A percentile compares a stretch with the other conserved stretches of the same genome.
phyloP scores from a whole-genome alignment of 176 grass and related monocot genomes.

The Raddia distichophylla region DNA sequence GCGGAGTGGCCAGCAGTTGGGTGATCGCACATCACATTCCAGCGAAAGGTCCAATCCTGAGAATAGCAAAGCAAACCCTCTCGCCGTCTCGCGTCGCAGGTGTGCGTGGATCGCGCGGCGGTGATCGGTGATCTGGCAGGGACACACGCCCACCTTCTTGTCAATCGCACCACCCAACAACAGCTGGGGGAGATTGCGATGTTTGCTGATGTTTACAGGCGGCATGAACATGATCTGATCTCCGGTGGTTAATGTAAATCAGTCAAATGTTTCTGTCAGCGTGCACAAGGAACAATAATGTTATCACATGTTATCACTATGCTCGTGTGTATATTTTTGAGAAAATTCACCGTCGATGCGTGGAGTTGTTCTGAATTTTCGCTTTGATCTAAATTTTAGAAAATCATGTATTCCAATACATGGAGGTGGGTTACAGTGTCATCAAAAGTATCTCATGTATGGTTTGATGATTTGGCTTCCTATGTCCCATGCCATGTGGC shows the following conservation, averaged over 20 bases:
- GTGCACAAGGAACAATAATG: too few relatives aligned
- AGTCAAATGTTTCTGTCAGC: background rate
- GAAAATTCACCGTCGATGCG: too few relatives aligned
- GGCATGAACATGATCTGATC: background rate
- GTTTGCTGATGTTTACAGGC: background rate
- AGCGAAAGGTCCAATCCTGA: background rate
- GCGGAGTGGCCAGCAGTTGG: constrained; percentile 6
- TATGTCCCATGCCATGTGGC: too few relatives aligned
- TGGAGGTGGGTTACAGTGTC: too few relatives aligned
- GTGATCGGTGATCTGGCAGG: background rate
- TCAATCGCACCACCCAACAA: background rate
- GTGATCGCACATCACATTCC: background rate
- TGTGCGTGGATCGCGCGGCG: background rate
- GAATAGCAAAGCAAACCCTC: background rate
- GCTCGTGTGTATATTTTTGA: too few relatives aligned
- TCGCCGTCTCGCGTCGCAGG: background rate
- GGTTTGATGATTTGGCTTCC: too few relatives aligned
- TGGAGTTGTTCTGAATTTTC: too few relatives aligned
- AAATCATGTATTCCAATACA: too few relatives aligned
- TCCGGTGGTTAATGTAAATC: background rate
- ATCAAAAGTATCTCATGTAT: too few relatives aligned
- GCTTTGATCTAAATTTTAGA: too few relatives aligned
- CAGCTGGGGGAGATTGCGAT: background rate
- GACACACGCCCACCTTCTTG: background rate
- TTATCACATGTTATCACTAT: too few relatives aligned